Evolutionary conservation across 306 rosid genomes (phyloP).

Genomic region (Styphnolobium japonicum): DNA sequence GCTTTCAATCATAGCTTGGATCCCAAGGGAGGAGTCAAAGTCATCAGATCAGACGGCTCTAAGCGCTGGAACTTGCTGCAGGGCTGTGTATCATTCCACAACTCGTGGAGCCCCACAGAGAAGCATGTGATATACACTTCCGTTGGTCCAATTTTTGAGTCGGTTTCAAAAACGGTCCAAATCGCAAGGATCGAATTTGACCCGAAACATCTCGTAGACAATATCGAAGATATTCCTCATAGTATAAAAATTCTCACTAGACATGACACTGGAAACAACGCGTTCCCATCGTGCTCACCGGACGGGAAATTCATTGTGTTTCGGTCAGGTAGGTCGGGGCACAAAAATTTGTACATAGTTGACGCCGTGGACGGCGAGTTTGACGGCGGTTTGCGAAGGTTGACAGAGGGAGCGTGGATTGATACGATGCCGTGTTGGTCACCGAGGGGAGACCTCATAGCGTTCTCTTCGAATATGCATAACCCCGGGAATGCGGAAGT

Average conservation of each 20-base stretch:
- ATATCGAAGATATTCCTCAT: conserved; percentile 35
- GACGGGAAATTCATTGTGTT: conserved; percentile 73
- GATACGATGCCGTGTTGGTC: conserved; percentile 97
- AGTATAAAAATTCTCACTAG: conserved; percentile 48
- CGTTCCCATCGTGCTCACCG: conserved; percentile 77
- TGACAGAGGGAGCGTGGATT: conserved; percentile 76
- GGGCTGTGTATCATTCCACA: conserved; percentile 55
- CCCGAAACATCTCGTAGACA: conserved; percentile 31
- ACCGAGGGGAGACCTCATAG: conserved; percentile 75
- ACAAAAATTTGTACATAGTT: conserved; percentile 67
- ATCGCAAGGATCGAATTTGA: conserved; percentile 61
- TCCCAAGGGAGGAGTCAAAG: conserved; percentile 29
- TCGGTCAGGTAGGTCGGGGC: conserved; percentile 76
- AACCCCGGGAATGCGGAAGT: conserved; percentile 34
- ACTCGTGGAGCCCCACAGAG: conserved; percentile 69
- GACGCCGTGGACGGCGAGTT: conserved; percentile 71
- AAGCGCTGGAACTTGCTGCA: conserved; percentile 59
- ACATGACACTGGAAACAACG: conserved; percentile 66
- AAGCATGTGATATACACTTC: conserved; percentile 69
- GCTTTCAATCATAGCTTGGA: conserved; percentile 48
- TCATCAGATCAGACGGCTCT: conserved; percentile 62
- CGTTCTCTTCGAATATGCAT: conserved; percentile 79
- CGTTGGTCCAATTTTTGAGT: conserved; percentile 63
- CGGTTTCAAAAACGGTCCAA: conserved; percentile 57
- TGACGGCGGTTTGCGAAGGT: conserved; percentile 43